Conservation (phyloP, 2,329 filamentous ascomycete species). For the Phoma herbarum region DNA sequence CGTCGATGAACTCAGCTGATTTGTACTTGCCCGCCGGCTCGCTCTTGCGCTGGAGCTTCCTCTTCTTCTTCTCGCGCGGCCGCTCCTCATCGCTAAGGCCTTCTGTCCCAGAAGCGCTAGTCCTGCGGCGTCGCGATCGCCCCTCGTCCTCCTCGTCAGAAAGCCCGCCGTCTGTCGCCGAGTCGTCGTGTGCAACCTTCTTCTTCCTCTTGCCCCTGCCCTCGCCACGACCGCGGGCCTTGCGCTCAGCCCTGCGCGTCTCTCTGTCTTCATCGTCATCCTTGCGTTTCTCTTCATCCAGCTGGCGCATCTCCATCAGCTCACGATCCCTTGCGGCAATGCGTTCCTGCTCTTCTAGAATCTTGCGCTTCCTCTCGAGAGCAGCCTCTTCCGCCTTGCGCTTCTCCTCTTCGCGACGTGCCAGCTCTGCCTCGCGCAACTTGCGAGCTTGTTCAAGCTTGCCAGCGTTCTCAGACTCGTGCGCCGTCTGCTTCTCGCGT, state of each 20-base stretch:
- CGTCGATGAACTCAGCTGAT: constrained; percentile 82
- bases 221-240: constrained; percentile 59
- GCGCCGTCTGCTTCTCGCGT: constrained; percentile 84
- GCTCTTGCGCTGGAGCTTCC: constrained; percentile 65
- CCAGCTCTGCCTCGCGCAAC: constrained; percentile 80
- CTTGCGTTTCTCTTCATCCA: constrained; percentile 72
- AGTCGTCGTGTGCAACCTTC: constrained; percentile 61
- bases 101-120: constrained; percentile 50
- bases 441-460: constrained; percentile 84
- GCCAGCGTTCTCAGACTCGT: constrained; percentile 90
- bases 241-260: constrained; percentile 71
- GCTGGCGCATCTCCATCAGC: constrained; percentile 73
- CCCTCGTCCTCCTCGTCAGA: constrained; percentile 50
- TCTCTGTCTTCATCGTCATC: constrained; percentile 76
- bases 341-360: constrained; percentile 83
- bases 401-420: constrained; percentile 78
- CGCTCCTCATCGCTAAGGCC: constrained; percentile 65
- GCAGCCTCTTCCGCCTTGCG: constrained; percentile 73
- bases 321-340: constrained; percentile 79
- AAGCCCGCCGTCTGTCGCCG: constrained; percentile 54
- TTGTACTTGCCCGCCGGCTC: constrained; percentile 73
- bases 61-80: constrained; percentile 69
- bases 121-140: constrained; percentile 47
- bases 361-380: constrained; percentile 77
- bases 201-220: constrained; percentile 65